Conservation (phyloP, 345 rosid genomes). For the Camelina hispida region DNA sequence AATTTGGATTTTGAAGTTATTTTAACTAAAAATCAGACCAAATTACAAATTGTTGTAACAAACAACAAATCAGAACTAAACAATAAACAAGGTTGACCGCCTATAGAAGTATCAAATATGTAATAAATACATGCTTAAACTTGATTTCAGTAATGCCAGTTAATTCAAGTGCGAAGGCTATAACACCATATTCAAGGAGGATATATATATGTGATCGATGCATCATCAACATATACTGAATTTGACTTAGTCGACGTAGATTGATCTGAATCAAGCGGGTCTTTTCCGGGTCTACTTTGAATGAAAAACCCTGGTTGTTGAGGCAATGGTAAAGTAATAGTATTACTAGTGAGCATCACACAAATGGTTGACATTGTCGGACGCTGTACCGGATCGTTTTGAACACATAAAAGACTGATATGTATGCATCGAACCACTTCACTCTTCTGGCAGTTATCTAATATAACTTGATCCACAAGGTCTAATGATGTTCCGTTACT, state of each 20-base stretch:
- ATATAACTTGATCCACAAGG: conserved; percentile 49
- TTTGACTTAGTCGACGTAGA: not conserved
- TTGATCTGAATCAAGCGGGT: not conserved
- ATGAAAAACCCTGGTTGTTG: conserved; percentile 2
- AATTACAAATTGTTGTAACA: too few species aligned
- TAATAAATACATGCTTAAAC: too few species aligned
- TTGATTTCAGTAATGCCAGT: too few species aligned
- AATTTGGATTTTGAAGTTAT: too few species aligned
- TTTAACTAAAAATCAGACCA: too few species aligned
- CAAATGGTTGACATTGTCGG: conserved; percentile 52
- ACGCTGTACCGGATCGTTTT: conserved; percentile 53
- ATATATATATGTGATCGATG: not conserved
- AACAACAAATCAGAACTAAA: too few species aligned
- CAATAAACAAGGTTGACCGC: too few species aligned
- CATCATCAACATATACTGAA: not conserved
- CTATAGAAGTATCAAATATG: too few species aligned
- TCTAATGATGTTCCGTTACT: conserved; percentile 1
- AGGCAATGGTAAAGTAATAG: conserved; percentile 35
- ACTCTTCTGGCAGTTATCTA: conserved; percentile 26
- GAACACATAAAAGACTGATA: conserved; percentile 59
- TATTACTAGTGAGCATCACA: conserved; percentile 44
- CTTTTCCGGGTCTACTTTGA: not conserved
- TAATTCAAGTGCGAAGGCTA: too few species aligned
- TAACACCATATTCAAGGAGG: too few species aligned
- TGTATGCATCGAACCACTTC: conserved; percentile 55